Conservation (phyloP, 805 yeast species). For the Kuraishia molischiana region DNA sequence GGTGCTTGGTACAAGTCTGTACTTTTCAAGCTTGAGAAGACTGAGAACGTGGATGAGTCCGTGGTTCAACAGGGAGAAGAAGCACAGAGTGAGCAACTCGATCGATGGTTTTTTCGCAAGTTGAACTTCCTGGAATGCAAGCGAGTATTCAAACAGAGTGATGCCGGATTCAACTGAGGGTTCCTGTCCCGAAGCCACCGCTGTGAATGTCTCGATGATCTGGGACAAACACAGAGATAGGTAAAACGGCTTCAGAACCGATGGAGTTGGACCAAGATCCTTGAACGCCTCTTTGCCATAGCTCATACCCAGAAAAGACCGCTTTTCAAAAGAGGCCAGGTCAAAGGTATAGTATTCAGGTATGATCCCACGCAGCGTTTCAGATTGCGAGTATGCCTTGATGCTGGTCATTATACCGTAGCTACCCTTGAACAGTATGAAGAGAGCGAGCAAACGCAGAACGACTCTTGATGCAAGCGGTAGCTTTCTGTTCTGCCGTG, state of each 20-base stretch:
- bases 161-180: slow-evolving; percentile 60
- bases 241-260: slow-evolving; percentile 49
- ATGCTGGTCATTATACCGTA: slow-evolving; percentile 25
- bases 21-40: slow-evolving; percentile 37
- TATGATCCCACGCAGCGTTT: slow-evolving; percentile 4
- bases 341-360: slow-evolving; percentile 15
- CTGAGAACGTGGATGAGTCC: slow-evolving; percentile 56
- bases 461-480: slow-evolving; percentile 19
- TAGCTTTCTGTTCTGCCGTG: slow-evolving; percentile 29
- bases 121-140: slow-evolving; percentile 68
- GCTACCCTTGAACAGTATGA: slow-evolving; percentile 20
- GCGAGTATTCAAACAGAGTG: slow-evolving; percentile 65
- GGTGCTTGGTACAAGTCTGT: slow-evolving; percentile 55
- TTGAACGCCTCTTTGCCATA: slow-evolving; percentile 9
- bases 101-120: slow-evolving; percentile 38
- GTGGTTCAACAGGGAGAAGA: slow-evolving; percentile 51
- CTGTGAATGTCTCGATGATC: slow-evolving; percentile 55
- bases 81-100: slow-evolving; percentile 39
- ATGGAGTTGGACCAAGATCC: slow-evolving; percentile 37
- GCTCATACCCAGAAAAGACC: slow-evolving; percentile 10
- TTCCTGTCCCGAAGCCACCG: slow-evolving; percentile 42
- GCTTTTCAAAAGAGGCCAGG: background rate
- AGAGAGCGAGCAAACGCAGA: slow-evolving; percentile 28
- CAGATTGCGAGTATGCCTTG: slow-evolving; percentile 11
- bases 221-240: slow-evolving; percentile 49